Evolutionary conservation across 371 early-diverging fungal species (phyloP).

Genomic region (Apophysomyces ossiformis): DNA sequence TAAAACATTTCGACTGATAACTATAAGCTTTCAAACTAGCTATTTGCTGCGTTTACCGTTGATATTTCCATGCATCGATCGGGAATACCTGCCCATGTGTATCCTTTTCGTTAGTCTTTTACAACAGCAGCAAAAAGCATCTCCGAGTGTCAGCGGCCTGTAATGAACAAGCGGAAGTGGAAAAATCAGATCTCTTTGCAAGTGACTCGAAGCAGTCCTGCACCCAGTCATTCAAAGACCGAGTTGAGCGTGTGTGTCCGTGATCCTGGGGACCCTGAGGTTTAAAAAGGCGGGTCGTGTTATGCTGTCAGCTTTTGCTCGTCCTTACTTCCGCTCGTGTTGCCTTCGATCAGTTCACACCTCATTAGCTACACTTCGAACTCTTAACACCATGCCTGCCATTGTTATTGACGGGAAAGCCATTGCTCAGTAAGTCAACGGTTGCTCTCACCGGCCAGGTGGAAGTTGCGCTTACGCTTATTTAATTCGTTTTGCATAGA

Average conservation of each 20-base stretch:
- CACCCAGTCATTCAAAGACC: neutral
- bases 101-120: no score
- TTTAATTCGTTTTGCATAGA: constrained; percentile 28
- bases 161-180: no score
- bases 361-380: neutral
- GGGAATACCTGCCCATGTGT: no score
- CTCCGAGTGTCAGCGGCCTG: no score
- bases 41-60: no score
- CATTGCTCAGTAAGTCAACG: constrained; percentile 60
- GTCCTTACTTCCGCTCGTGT: neutral
- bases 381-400: constrained; percentile 1
- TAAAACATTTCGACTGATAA: no score
- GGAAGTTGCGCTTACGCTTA: constrained; percentile 12
- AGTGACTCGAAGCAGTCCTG: constrained; percentile 6
- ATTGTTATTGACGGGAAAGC: constrained; percentile 70
- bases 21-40: no score
- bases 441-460: neutral
- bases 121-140: no score
- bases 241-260: neutral
- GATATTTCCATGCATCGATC: no score
- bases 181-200: neutral
- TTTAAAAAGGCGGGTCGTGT: constrained; percentile 2
- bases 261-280: neutral
- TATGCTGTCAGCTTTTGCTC: constrained; percentile 8
- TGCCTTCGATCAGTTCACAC: neutral